These are phyloP conservation scores for Lactarius pseudohatsudake DNA, from an alignment of 768 basidiomycete species.

Conservation along the genomic window DNA sequence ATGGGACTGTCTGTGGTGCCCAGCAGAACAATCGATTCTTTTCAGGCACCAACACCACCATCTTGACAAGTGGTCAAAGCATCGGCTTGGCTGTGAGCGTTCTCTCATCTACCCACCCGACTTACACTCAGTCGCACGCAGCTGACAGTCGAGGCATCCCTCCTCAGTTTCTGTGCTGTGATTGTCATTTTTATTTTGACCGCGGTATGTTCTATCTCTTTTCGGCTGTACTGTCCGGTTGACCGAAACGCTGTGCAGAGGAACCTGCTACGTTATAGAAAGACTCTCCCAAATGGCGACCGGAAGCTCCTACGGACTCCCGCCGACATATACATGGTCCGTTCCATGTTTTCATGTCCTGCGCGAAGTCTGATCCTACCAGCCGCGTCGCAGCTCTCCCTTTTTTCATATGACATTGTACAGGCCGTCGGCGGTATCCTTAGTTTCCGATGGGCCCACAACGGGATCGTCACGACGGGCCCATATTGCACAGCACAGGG, in stretches of 20 bases:
- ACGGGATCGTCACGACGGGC: slow-evolving; percentile 37
- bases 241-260: neutral
- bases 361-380: slow-evolving; percentile 20
- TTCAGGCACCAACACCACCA: slow-evolving; percentile 4
- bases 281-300: neutral
- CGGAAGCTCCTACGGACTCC: slow-evolving; percentile 38
- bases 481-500: slow-evolving; percentile 41
- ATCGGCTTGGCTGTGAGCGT: slow-evolving; percentile 39
- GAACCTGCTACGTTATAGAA: slow-evolving; percentile 6
- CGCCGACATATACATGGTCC: slow-evolving; percentile 44
- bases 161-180: slow-evolving; percentile 2
- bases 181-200: slow-evolving; percentile 8
- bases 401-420: slow-evolving; percentile 36
- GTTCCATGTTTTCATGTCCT: neutral
- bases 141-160: slow-evolving; percentile 38
- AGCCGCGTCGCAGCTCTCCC: slow-evolving; percentile 27
- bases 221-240: too few relatives aligned
- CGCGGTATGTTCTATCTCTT: slow-evolving; percentile 2
- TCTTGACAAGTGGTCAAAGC: slow-evolving; percentile 37
- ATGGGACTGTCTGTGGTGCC: slow-evolving; percentile 4
- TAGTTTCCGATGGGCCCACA: slow-evolving; percentile 40
- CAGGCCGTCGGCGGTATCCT: slow-evolving; percentile 41
- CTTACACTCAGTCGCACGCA: slow-evolving; percentile 21
- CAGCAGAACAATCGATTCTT: neutral
- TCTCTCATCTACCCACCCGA: neutral